Conservation (phyloP, 2,329 filamentous ascomycete genomes). For the Sarocladium brachiariae region DNA sequence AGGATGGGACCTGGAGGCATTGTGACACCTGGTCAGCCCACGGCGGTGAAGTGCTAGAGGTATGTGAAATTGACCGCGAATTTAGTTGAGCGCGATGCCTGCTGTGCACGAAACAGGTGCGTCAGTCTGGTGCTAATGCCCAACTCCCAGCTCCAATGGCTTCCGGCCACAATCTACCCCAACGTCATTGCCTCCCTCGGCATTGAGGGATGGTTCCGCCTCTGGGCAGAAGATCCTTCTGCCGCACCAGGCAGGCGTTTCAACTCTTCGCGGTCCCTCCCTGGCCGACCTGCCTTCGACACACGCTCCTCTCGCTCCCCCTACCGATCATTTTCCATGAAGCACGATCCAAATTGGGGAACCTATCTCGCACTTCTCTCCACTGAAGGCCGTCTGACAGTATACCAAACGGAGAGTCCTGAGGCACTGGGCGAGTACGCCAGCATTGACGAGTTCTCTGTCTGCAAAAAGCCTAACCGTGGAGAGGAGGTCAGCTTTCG, state of each 20-base stretch:
- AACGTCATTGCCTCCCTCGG: conserved; percentile 82
- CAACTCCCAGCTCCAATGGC: conserved; percentile 74
- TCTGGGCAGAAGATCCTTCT: conserved; percentile 87
- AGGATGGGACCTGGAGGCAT: conserved; percentile 68
- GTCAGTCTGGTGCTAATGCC: too few species aligned
- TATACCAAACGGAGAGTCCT: conserved; percentile 80
- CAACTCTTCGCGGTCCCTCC: conserved; percentile 48
- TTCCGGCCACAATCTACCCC: conserved; percentile 79
- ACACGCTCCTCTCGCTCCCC: conserved; percentile 50
- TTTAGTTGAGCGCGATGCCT: background rate
- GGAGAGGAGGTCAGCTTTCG: conserved; percentile 85
- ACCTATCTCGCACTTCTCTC: conserved; percentile 82
- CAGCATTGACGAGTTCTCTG: conserved; percentile 67
- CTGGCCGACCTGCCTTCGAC: conserved; percentile 47
- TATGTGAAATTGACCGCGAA: conserved; percentile 29
- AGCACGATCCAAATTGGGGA: conserved; percentile 60
- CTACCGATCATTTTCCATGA: conserved; percentile 80
- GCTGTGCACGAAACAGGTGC: too few species aligned
- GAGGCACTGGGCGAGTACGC: conserved; percentile 74
- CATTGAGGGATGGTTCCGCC: conserved; percentile 80
- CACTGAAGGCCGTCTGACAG: conserved; percentile 68
- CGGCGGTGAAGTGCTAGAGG: conserved; percentile 83
- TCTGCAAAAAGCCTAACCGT: conserved; percentile 62
- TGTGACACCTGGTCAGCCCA: conserved; percentile 88
- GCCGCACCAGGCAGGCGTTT: conserved; percentile 78